phyloP scores from a whole-genome alignment of 2,329 filamentous ascomycete genomes.

The Parascedosporium putredinis region DNA sequence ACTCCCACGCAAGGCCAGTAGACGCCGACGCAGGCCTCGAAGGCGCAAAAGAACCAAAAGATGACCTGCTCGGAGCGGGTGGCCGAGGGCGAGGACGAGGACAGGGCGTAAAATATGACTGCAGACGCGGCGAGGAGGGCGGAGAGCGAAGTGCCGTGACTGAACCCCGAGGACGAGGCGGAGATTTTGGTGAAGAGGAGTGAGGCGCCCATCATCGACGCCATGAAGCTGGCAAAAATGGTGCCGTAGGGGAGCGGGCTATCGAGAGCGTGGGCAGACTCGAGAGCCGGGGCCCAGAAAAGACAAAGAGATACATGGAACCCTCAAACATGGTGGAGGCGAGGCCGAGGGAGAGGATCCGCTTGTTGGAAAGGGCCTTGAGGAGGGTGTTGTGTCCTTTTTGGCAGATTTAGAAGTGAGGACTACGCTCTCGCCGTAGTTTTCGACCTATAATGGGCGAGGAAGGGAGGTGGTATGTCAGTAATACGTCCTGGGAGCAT shows the following conservation, averaged over 20 bases:
- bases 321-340: slow-evolving; percentile 47
- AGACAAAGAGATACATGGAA: slow-evolving; percentile 49
- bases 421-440: slow-evolving; percentile 27
- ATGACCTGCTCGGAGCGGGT: slow-evolving; percentile 27
- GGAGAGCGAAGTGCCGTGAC: slow-evolving; percentile 18
- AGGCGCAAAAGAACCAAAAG: slow-evolving; percentile 45
- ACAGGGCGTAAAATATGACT: slow-evolving; percentile 26
- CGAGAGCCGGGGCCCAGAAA: slow-evolving; percentile 47
- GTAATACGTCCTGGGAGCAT: no score
- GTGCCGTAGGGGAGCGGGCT: slow-evolving; percentile 33
- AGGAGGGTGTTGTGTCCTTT: slow-evolving; percentile 10
- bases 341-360: slow-evolving; percentile 37
- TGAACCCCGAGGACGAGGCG: not conserved
- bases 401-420: slow-evolving; percentile 3
- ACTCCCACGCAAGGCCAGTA: slow-evolving; percentile 45
- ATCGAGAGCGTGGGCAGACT: slow-evolving; percentile 19
- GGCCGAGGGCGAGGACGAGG: slow-evolving; percentile 17
- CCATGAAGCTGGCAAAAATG: slow-evolving; percentile 49
- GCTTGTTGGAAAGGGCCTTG: slow-evolving; percentile 26
- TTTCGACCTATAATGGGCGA: slow-evolving; percentile 29
- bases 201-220: slow-evolving; percentile 47
- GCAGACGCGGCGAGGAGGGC: slow-evolving; percentile 27
- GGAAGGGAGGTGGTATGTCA: not conserved
- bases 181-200: slow-evolving; percentile 29
- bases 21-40: slow-evolving; percentile 43